Evolutionary conservation across 805 yeast genomes (phyloP).

Genomic region (Saccharomycopsis synnaedendra): DNA sequence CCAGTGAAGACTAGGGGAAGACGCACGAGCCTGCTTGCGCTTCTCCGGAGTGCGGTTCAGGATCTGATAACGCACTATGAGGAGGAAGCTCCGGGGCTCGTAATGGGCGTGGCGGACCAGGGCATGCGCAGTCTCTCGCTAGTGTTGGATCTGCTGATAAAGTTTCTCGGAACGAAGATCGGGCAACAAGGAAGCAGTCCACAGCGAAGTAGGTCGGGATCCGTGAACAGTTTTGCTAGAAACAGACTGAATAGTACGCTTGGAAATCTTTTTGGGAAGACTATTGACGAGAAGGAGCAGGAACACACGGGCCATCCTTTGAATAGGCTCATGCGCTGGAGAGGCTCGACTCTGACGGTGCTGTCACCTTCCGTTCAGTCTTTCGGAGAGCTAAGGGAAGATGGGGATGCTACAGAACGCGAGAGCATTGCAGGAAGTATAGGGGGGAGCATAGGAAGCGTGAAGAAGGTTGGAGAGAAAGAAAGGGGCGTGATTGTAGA

Average conservation of each 20-base stretch:
- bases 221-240: constrained; percentile 8
- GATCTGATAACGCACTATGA: constrained; percentile 9
- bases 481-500: not conserved
- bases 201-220: constrained; percentile 9
- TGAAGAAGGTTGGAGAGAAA: not conserved
- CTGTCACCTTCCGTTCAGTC: not conserved
- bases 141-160: constrained; percentile 14
- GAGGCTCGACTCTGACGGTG: constrained; percentile 1
- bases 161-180: constrained; percentile 13
- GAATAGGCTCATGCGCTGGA: constrained; percentile 12
- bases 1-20: constrained; percentile 1
- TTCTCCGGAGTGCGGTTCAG: constrained; percentile 10
- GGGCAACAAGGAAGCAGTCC: not conserved
- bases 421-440: not conserved
- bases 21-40: constrained; percentile 9
- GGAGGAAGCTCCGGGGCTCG: constrained; percentile 6
- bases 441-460: not conserved
- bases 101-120: constrained; percentile 13
- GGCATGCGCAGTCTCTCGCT: constrained; percentile 9
- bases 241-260: constrained; percentile 6
- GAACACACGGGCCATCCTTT: not conserved
- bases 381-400: not conserved
- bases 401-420: not conserved
- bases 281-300: not conserved
- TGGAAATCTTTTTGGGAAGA: not conserved